Evolutionary conservation across 768 basidiomycete species (phyloP), one percentile per base, ranked within the genome.

Genomic region (Kwoniella botswanensis): DNA sequence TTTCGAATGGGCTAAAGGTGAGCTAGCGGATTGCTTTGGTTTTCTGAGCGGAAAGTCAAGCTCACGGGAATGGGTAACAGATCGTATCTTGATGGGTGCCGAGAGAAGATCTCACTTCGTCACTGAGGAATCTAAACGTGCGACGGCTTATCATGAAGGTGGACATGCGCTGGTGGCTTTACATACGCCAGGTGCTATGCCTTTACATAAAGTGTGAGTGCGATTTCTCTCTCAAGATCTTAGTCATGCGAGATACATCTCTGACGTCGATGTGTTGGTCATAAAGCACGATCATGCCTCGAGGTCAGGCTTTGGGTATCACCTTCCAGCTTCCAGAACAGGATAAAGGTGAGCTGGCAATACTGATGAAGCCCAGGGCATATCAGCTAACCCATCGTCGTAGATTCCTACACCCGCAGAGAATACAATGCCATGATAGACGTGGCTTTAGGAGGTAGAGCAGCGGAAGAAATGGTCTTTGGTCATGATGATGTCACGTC

Each of bases 1-100:
- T 82, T 92, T 98, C 81, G 96, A 98, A 85, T 99, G 97, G 97
- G 97, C 97, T 13, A 97, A 93, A 87, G 93, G 92, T 70, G 63
- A 79, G 57, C 26, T 44, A 35, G 35, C 35, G 35, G 35, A 4
- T 35, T 35, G 7, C 35, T 9, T 29, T 1, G 53, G 13, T 53
- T 58, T 50, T 26, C 65, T 54, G 13, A 53, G 41, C 62, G 35
- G 35, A 35, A 35, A 21, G 35, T 15, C n/a, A 58, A 58, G 22
- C 42, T 44, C 17, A 35, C 17, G 59, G 12, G 13, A 9, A 60
- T 26, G 12, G n/a, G 7, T 24, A 63, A 75, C 90, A 92, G 93
- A 96, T 84, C 91, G 93, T 67, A 98, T 98, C 71, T 85, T 97
- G 72, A 95, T 99, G 94, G 97, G 97, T 54, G 93, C 93, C 9